Evolutionary conservation across 345 rosid genomes (phyloP).

Genomic region (Geranium rotundifolium): DNA sequence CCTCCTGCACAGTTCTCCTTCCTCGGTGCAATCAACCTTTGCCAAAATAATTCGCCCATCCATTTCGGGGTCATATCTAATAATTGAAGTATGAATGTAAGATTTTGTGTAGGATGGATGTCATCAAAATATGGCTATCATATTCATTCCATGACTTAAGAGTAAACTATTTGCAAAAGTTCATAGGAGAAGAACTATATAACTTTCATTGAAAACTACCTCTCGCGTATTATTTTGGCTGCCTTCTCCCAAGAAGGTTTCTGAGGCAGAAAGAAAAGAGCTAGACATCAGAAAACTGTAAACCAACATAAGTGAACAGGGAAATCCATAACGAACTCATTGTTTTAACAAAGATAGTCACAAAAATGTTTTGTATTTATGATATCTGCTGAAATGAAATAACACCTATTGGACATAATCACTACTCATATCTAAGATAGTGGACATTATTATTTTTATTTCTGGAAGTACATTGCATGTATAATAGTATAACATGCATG

Average conservation of each 20-base stretch:
- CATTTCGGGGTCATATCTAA: slow-evolving; percentile 83
- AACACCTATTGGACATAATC: background rate
- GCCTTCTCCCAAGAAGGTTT: slow-evolving; percentile 99
- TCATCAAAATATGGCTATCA: background rate
- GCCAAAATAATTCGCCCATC: slow-evolving; percentile 87
- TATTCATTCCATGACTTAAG: background rate
- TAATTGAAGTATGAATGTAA: slow-evolving; percentile 2
- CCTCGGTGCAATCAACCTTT: slow-evolving; percentile 81
- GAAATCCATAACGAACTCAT: background rate
- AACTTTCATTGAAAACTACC: slow-evolving; percentile 27
- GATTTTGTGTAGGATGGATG: background rate
- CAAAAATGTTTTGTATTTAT: too few relatives aligned
- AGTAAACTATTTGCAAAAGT: background rate
- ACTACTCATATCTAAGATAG: background rate
- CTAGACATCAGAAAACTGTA: background rate
- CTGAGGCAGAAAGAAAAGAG: slow-evolving; percentile 31
- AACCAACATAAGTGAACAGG: background rate
- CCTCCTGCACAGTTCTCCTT: slow-evolving; percentile 87
- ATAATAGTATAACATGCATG: background rate
- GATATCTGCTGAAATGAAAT: background rate
- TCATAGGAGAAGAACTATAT: background rate
- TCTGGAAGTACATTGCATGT: background rate
- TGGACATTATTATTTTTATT: too few relatives aligned
- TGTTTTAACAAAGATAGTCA: too few relatives aligned
- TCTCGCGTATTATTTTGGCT: slow-evolving; percentile 65